A percentile compares a stretch with the other conserved stretches of the same genome.
These are phyloP conservation scores for Cajanus cajan DNA, from an alignment of 306 rosid species.

Conservation along the genomic window DNA sequence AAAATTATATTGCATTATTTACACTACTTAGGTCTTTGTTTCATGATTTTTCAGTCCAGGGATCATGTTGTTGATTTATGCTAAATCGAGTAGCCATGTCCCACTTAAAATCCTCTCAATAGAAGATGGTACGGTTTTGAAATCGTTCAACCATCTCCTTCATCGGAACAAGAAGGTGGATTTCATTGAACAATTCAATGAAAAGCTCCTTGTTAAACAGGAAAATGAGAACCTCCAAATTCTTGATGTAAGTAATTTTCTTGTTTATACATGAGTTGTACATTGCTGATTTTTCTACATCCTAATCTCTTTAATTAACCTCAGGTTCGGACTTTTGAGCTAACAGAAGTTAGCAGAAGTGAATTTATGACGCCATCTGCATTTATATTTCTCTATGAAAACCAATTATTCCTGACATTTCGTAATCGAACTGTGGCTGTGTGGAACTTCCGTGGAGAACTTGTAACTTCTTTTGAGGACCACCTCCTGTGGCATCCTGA, in stretches of 20 bases:
- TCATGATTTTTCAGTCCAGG: conserved; percentile 69
- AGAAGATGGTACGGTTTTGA: conserved; percentile 95
- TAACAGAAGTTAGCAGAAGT: conserved; percentile 79
- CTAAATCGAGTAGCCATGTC: conserved; percentile 80
- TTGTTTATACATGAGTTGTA: not conserved
- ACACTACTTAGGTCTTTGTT: conserved; percentile 16
- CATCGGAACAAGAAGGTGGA: conserved; percentile 97
- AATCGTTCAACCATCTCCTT: conserved; percentile 89
- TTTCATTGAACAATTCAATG: conserved; percentile 95
- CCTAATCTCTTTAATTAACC: conserved; percentile 21
- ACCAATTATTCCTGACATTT: conserved; percentile 85
- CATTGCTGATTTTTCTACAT: conserved; percentile 2
- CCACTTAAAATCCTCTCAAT: conserved; percentile 92
- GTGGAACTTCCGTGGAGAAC: conserved; percentile 98
- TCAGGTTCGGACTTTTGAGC: conserved; percentile 86
- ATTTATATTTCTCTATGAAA: conserved; percentile 88
- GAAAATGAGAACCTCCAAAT: conserved; percentile 97
- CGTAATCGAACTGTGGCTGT: conserved; percentile 92
- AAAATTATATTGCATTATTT: not conserved
- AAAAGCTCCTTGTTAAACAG: conserved; percentile 97
- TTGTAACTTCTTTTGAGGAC: conserved; percentile 93
- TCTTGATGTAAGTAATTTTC: conserved; percentile 71
- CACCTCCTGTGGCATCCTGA: conserved; percentile 99
- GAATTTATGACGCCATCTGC: conserved; percentile 97
- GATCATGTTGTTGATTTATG: conserved; percentile 84